These are phyloP conservation scores for Holtermanniella nyarrowii DNA, from an alignment of 768 basidiomycete genomes.

Conservation along the genomic window DNA sequence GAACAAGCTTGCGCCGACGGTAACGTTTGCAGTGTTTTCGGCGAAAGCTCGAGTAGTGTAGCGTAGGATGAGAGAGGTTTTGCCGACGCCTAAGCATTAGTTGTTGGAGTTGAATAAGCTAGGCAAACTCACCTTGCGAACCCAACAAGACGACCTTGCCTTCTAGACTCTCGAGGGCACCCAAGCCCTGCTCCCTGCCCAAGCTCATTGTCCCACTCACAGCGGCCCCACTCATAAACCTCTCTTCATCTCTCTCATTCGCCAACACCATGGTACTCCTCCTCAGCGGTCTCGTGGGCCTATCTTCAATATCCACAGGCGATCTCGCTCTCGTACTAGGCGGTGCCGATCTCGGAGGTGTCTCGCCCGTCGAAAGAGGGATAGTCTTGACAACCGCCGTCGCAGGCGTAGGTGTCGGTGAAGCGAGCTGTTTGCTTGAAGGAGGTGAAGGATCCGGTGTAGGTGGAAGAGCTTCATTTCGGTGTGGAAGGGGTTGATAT, in stretches of 20 bases:
- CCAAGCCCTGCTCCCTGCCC: conserved; percentile 13
- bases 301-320: background rate
- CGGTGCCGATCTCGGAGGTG: background rate
- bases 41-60: conserved; percentile 29
- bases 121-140: conserved; percentile 16
- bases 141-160: conserved; percentile 38
- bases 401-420: conserved; percentile 7
- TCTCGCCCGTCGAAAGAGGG: conserved; percentile 17
- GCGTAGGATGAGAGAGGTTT: conserved; percentile 35
- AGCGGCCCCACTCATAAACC: background rate
- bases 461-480: conserved; percentile 13
- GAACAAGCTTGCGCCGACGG: conserved; percentile 30
- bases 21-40: conserved; percentile 15
- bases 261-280: background rate
- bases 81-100: conserved; percentile 19
- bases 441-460: conserved; percentile 27
- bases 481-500: background rate
- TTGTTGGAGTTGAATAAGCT: too few species aligned
- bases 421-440: conserved; percentile 11
- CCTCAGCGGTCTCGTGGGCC: background rate
- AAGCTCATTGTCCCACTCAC: background rate
- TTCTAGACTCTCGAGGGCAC: conserved; percentile 30
- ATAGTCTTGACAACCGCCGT: conserved; percentile 28
- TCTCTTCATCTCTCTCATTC: background rate
- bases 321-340: background rate